Conservation (phyloP, 805 yeast genomes). For the Teunomyces aglyptinius region DNA sequence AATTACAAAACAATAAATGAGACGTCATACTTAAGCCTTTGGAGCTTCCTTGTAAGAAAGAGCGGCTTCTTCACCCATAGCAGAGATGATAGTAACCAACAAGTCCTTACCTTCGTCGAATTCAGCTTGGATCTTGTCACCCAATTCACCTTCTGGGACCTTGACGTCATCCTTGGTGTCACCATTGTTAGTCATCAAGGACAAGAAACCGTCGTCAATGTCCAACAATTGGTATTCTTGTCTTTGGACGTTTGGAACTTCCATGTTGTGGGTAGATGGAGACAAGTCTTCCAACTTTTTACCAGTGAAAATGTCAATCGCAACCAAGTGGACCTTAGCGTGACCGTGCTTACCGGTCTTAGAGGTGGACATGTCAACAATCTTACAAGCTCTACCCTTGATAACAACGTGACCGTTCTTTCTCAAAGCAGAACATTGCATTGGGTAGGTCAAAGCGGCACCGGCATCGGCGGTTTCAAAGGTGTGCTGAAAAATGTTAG, state of each 20-base stretch:
- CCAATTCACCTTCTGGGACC: conserved; percentile 97
- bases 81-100: conserved; percentile 92
- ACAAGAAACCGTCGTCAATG: conserved; percentile 97
- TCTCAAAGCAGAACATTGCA: conserved; percentile 99
- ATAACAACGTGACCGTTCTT: conserved; percentile 99
- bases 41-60: conserved; percentile 99
- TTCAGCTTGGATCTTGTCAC: conserved; percentile 86
- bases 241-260: conserved; percentile 97
- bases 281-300: conserved; percentile 99
- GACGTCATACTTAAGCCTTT: conserved; percentile 35
- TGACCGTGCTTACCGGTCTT: conserved; percentile 99
- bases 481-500: conserved; percentile 61
- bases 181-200: conserved; percentile 96
- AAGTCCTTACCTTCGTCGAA: conserved; percentile 98
- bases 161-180: conserved; percentile 99
- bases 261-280: conserved; percentile 99
- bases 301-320: conserved; percentile 97
- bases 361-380: conserved; percentile 99
- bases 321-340: conserved; percentile 99
- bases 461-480: conserved; percentile 99
- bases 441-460: conserved; percentile 97
- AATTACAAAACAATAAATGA: conserved; percentile 4
- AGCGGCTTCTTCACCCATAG: conserved; percentile 99
- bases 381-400: conserved; percentile 99
- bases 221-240: conserved; percentile 95